These are phyloP conservation scores for Mortierella hygrophila DNA, from an alignment of 192 early-diverging fungal genomes.

Conservation along the genomic window DNA sequence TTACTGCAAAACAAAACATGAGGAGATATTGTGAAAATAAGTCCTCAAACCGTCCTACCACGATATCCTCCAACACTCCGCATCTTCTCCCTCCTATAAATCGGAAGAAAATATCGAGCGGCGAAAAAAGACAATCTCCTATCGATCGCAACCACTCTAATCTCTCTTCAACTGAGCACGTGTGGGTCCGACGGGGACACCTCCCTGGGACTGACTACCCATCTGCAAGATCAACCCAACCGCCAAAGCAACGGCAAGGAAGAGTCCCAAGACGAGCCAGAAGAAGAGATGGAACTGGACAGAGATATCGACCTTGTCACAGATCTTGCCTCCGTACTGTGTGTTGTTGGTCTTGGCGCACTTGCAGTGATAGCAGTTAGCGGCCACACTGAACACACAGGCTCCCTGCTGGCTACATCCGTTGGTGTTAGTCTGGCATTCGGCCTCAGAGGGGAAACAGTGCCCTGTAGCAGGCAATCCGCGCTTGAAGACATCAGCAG, in stretches of 20 bases:
- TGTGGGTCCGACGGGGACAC: conserved; percentile 53
- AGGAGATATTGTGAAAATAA: background rate
- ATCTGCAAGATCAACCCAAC: conserved; percentile 46
- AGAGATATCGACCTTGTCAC: conserved; percentile 49
- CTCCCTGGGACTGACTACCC: conserved; percentile 44
- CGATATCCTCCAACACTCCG: background rate
- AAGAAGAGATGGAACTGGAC: conserved; percentile 53
- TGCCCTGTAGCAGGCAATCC: conserved; percentile 17
- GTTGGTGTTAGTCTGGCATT: conserved; percentile 45
- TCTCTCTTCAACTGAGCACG: conserved; percentile 50
- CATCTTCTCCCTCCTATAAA: background rate
- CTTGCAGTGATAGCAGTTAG: conserved; percentile 55
- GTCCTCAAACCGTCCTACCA: background rate
- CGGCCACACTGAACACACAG: conserved; percentile 35
- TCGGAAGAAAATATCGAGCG: background rate
- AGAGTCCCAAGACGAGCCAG: conserved; percentile 38
- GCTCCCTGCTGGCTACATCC: conserved; percentile 30
- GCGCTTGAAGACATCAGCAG: conserved; percentile 17
- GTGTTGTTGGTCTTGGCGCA: conserved; percentile 46
- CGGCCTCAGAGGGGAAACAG: conserved; percentile 33
- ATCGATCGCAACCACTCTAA: conserved; percentile 14
- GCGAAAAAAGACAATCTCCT: background rate
- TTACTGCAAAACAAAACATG: conserved; percentile 5
- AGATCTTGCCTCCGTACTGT: conserved; percentile 32
- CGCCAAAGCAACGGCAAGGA: conserved; percentile 28